These are phyloP conservation scores for Stagonosporopsis cucurbitacearum DNA, from an alignment of 2,329 filamentous ascomycete species.

Conservation along the genomic window DNA sequence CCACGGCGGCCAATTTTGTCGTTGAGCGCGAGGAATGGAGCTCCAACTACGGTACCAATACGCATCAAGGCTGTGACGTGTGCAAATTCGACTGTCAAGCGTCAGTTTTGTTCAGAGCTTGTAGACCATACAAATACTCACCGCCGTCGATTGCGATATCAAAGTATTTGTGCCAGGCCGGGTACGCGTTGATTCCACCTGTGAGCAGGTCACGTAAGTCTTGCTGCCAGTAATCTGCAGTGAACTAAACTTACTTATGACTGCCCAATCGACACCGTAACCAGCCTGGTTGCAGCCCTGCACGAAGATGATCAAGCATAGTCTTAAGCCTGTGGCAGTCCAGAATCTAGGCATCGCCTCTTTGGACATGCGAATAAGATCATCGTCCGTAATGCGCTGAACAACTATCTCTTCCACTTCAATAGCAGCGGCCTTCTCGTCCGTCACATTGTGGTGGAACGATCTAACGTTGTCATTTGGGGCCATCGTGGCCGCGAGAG, in stretches of 20 bases:
- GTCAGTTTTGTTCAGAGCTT: conserved; percentile 20
- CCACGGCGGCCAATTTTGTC: conserved; percentile 57
- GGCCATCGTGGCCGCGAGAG: conserved; percentile 4
- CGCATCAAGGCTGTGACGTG: conserved; percentile 58
- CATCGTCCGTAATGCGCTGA: conserved; percentile 56
- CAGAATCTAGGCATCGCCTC: conserved; percentile 50
- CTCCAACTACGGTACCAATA: conserved; percentile 55
- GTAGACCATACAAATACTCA: conserved; percentile 18
- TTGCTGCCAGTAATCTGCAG: not conserved
- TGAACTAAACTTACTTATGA: conserved; percentile 45
- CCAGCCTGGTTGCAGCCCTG: conserved; percentile 58
- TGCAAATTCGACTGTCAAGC: conserved; percentile 27
- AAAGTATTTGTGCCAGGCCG: conserved; percentile 55
- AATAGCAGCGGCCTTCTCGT: conserved; percentile 23
- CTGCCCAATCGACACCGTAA: conserved; percentile 59
- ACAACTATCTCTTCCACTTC: conserved; percentile 55
- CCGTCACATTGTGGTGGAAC: conserved; percentile 18
- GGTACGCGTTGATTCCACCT: conserved; percentile 53
- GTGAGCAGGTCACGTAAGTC: not conserved
- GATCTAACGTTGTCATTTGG: conserved; percentile 12
- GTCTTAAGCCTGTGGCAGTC: conserved; percentile 52
- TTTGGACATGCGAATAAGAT: conserved; percentile 52
- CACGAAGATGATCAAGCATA: conserved; percentile 54
- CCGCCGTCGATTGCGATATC: conserved; percentile 50
- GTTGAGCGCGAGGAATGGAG: conserved; percentile 54